phyloP scores from a whole-genome alignment of 176 grass and related monocot genomes.

The Bothriochloa decipiens region DNA sequence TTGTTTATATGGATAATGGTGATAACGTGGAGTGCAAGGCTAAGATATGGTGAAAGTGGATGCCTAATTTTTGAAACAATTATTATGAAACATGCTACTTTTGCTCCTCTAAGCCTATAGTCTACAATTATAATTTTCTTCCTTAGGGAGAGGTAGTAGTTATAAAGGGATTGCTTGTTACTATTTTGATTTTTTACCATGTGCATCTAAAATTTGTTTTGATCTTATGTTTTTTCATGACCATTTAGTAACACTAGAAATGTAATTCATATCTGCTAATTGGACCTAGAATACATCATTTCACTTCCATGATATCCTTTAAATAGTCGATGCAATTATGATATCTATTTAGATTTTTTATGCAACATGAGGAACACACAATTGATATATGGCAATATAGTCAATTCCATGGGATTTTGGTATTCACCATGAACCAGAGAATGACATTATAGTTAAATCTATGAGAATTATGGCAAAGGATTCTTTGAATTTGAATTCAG shows the following conservation, averaged over 20 bases:
- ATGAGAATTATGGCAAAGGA: background rate
- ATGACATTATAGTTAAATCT: background rate
- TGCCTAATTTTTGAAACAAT: background rate
- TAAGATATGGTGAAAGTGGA: background rate
- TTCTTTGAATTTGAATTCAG: background rate
- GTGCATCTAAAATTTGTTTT: background rate
- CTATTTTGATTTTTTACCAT: background rate
- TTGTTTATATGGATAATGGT: background rate
- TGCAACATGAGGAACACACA: no score
- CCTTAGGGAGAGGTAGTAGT: background rate
- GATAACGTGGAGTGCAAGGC: background rate
- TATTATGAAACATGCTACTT: background rate
- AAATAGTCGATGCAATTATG: no score
- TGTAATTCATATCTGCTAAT: background rate
- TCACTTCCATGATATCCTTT: background rate
- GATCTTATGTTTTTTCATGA: background rate
- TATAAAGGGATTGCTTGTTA: background rate
- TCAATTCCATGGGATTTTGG: no score
- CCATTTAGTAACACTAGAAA: background rate
- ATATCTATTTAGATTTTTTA: no score
- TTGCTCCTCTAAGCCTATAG: background rate
- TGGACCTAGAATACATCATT: background rate
- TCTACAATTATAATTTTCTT: background rate
- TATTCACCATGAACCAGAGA: no score
- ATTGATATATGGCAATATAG: no score